phyloP scores from a whole-genome alignment of 768 basidiomycete genomes.

The Omphalotus guepiniiformis region DNA sequence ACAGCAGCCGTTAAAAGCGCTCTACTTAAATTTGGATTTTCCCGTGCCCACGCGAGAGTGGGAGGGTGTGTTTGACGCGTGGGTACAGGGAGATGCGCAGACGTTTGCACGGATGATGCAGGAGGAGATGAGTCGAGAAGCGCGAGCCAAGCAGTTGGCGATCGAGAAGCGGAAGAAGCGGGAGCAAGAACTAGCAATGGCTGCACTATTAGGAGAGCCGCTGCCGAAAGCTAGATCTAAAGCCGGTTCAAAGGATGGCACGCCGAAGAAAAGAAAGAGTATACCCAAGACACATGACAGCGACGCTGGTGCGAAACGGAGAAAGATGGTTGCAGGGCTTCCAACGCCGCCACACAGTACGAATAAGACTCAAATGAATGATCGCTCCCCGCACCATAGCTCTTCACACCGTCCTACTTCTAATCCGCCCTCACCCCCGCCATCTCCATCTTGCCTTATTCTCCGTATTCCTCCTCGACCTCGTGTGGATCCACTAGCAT shows the following conservation, averaged over 20 bases:
- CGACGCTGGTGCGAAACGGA: neutral
- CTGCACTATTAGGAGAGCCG: constrained; percentile 9
- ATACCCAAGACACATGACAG: neutral
- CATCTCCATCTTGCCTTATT: neutral
- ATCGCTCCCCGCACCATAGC: neutral
- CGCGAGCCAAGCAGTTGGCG: constrained; percentile 47
- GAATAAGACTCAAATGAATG: no score
- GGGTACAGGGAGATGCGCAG: constrained; percentile 88
- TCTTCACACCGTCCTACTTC: neutral
- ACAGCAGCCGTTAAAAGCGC: constrained; percentile 53
- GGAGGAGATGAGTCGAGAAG: constrained; percentile 54
- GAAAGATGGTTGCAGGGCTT: constrained; percentile 2
- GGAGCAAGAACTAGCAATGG: constrained; percentile 39
- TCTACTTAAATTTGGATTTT: constrained; percentile 86
- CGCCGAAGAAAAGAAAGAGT: neutral
- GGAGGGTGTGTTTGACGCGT: constrained; percentile 88
- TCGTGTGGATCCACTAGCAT: neutral
- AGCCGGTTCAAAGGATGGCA: neutral
- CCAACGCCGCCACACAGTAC: neutral
- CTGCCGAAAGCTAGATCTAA: neutral
- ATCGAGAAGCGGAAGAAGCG: constrained; percentile 53
- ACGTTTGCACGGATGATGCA: constrained; percentile 60
- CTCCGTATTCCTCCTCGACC: constrained; percentile 1
- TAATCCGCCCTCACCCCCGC: neutral
- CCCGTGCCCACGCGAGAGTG: constrained; percentile 82